Evolutionary conservation across 345 rosid species (phyloP), one percentile per base, ranked within the genome.

Genomic region (Euphorbia pulcherrima): DNA sequence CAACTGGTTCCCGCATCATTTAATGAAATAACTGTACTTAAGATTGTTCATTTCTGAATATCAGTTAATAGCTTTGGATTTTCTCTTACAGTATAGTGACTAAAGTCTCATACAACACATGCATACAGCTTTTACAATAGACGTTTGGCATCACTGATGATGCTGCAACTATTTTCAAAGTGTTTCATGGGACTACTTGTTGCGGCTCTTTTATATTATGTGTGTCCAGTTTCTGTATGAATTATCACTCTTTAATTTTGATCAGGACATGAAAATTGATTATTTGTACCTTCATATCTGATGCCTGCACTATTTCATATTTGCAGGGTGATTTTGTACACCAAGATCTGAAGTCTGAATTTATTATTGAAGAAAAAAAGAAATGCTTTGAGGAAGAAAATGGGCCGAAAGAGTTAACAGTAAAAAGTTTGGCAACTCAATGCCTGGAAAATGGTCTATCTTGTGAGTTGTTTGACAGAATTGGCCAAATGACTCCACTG

Each of bases 401-500:
- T 74, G 65, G 40, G 58, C 70, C 60, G 30, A 65, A 77, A 47
- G 53, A 51, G 44, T 30, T 51, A 26, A 41, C 21, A 37, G 60
- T 28, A 62, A 47, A n/a, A 56, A 67, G 67, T 72, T 40, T 70
- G 57, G 70, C 29, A 51, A 59, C 66, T 63, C 72, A 70, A 68
- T 68, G 53, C 47, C 68, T 33, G 47, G 70, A 65, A 0, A 41
- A 57, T 62, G 75, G 60, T 41, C 47, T 51, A 68, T 66, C 69
- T 18, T 35, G 40, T 65, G 79, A 79, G 65, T 71, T 50, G 58
- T n/a, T 64, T 2, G 79, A 71, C 55, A 52, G 61, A 63, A 68
- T 62, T 62, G 75, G 67, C 21, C 67, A 73, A 67, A 69, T 55
- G 63, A 70, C 77, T 51, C 86, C 90, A 44, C 74, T 86, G 28